Percentiles rank a stretch among this genome's conserved stretches.
Evolutionary conservation across 2,329 filamentous ascomycete genomes (phyloP).

Genomic region (Aschersonia sp.): DNA sequence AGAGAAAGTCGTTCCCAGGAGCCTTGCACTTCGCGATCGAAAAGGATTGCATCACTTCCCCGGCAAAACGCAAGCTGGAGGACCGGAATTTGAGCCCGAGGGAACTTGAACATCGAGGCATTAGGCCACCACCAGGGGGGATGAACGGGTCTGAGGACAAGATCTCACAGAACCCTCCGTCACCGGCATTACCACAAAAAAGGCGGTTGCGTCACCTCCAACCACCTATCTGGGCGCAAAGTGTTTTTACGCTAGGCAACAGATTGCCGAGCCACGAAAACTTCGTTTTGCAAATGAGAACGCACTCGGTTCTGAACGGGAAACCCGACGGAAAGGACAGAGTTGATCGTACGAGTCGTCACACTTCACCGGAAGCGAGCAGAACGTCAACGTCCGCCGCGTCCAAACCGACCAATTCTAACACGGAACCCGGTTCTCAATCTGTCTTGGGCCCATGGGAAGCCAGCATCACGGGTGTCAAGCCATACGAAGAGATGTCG

Average conservation of each 20-base stretch:
- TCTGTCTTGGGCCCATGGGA: constrained; percentile 44
- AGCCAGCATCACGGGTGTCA: constrained; percentile 51
- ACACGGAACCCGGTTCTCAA: constrained; percentile 14
- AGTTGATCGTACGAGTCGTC: constrained; percentile 23
- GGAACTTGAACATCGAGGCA: constrained; percentile 34
- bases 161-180: constrained; percentile 10
- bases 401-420: constrained; percentile 4
- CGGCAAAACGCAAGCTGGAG: constrained; percentile 24
- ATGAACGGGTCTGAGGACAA: constrained; percentile 24
- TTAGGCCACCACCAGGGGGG: constrained; percentile 33
- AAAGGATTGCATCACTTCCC: constrained; percentile 18
- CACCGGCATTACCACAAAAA: constrained; percentile 17
- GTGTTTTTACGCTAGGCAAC: constrained; percentile 17
- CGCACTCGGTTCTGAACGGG: constrained; percentile 22
- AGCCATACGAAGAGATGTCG: constrained; percentile 61
- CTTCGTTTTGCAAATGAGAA: constrained; percentile 27
- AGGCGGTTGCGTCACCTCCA: constrained; percentile 23
- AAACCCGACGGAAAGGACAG: constrained; percentile 16
- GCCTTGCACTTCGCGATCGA: constrained; percentile 15
- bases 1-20: constrained; percentile 10
- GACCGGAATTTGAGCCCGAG: constrained; percentile 28
- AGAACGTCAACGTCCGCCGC: constrained; percentile 14
- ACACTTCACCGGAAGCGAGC: constrained; percentile 31
- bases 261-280: constrained; percentile 27
- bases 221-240: constrained; percentile 35